Evolutionary conservation across 75 land plant genomes (phyloP), one percentile per base, ranked within the genome.

Genomic region (Larix kaempferi): DNA sequence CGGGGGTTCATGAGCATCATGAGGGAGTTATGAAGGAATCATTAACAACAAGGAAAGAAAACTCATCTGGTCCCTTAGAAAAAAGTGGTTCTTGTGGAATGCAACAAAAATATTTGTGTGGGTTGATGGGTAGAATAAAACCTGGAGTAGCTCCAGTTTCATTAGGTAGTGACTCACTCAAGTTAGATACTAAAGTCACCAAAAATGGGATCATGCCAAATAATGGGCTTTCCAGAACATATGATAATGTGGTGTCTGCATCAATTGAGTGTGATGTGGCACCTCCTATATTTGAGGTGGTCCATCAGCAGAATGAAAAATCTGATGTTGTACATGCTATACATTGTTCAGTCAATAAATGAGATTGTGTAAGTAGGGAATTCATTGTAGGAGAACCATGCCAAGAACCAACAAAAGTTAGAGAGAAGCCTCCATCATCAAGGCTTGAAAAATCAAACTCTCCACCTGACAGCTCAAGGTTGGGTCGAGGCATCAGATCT

Each of bases 281-380:
- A 21, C 49, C 73, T 69, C 41, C 4, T 41, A 21, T 69, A 41
- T 41, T 22, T 2, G n/a, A 69, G 73, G 22, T 69, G 52, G 13
- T 41, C 41, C 73, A 41, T n/a, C 22, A 21, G 52, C 72, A 69
- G 44, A 39, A 35, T 19, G 41, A 69, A 69, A 44, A 41, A 22
- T 69, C 52, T 41, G 49, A 52, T 39, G 72, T 25, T 69, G 72
- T 69, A 69, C 41, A 69, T 69, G 37, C 52, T 69, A 44, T 69
- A 37, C 49, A 41, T 39, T 39, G 23, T 21, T 41, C n/a, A 69
- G 35, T 69, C 33, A 37, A 39, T 2, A 69, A 69, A 11, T 69
- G 52, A 69, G 49, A 39, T 69, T 39, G 39, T 69, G 72, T n/a
- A 39, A 39, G 0, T n/a, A 8, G 3, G 19, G 23, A 52, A 69